A percentile compares a stretch with the other conserved stretches of the same genome.
Evolutionary conservation across 2,329 filamentous ascomycete species (phyloP).

Genomic region (Curvularia sp.): DNA sequence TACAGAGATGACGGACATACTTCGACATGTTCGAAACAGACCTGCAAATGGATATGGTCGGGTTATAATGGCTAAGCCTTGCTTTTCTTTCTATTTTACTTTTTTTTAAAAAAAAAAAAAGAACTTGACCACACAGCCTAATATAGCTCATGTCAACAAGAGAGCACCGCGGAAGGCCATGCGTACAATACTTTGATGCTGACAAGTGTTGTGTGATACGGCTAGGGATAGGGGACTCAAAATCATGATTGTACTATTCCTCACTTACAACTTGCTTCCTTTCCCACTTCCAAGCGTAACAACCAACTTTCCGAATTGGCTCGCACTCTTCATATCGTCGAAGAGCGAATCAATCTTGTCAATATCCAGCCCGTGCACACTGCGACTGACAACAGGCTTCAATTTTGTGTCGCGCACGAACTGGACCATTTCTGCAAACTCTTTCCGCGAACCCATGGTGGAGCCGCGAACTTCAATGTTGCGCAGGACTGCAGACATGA

Average conservation of each 20-base stretch:
- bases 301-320: slow-evolving; percentile 92
- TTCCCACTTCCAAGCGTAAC: slow-evolving; percentile 56
- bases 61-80: not conserved
- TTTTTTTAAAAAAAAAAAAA: too few relatives aligned
- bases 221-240: not conserved
- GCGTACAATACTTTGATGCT: not conserved
- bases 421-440: slow-evolving; percentile 88
- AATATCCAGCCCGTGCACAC: slow-evolving; percentile 74
- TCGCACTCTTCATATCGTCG: slow-evolving; percentile 83
- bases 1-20: not conserved
- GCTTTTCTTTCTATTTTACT: not conserved
- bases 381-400: slow-evolving; percentile 77
- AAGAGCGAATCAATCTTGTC: slow-evolving; percentile 83
- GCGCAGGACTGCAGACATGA: slow-evolving; percentile 82
- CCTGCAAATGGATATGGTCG: not conserved
- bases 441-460: slow-evolving; percentile 89
- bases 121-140: not conserved
- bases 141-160: not conserved
- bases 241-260: too few relatives aligned
- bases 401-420: slow-evolving; percentile 80
- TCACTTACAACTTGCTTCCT: slow-evolving; percentile 43
- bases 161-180: not conserved
- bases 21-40: not conserved
- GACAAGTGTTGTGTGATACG: not conserved
- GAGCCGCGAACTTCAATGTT: slow-evolving; percentile 86